A percentile compares a stretch with the other conserved stretches of the same genome.
These are phyloP conservation scores for Avena atlantica DNA, from an alignment of 176 grass and related monocot species.

Conservation along the genomic window DNA sequence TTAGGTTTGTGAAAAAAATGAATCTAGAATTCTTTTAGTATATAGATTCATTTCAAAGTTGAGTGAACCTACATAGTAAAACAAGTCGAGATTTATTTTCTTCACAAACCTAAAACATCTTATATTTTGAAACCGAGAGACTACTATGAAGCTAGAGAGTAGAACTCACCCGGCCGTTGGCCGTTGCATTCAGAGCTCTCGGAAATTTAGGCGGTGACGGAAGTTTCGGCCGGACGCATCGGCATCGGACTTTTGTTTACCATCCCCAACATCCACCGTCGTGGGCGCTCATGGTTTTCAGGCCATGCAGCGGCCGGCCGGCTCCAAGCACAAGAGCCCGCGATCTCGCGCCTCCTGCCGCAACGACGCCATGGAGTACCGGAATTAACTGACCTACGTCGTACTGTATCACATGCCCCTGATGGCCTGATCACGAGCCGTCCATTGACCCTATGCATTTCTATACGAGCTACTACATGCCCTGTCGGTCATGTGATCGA, in stretches of 20 bases:
- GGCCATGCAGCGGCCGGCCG: conserved; percentile 3
- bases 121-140: too few relatives aligned
- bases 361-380: conserved; percentile 31
- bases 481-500: conserved; percentile 38
- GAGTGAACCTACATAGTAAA: too few relatives aligned
- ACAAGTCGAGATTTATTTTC: too few relatives aligned
- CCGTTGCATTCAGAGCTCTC: conserved; percentile 44
- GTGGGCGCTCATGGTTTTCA: conserved; percentile 46
- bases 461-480: not conserved
- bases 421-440: conserved; percentile 10
- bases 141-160: too few relatives aligned
- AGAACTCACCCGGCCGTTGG: not conserved
- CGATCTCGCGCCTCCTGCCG: conserved; percentile 58
- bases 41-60: too few relatives aligned
- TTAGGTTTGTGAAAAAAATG: too few relatives aligned
- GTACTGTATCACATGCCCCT: conserved; percentile 24
- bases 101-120: too few relatives aligned
- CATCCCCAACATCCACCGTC: conserved; percentile 48
- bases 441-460: conserved; percentile 32
- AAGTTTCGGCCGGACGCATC: conserved; percentile 45
- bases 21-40: too few relatives aligned
- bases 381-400: conserved; percentile 38
- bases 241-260: conserved; percentile 43
- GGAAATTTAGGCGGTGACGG: conserved; percentile 34
- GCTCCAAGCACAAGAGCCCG: conserved; percentile 62